Percentiles rank a stretch among this genome's conserved stretches.
Conservation (phyloP, 108 stramenopile genomes). For the Cyclostephanos tholiformis region DNA sequence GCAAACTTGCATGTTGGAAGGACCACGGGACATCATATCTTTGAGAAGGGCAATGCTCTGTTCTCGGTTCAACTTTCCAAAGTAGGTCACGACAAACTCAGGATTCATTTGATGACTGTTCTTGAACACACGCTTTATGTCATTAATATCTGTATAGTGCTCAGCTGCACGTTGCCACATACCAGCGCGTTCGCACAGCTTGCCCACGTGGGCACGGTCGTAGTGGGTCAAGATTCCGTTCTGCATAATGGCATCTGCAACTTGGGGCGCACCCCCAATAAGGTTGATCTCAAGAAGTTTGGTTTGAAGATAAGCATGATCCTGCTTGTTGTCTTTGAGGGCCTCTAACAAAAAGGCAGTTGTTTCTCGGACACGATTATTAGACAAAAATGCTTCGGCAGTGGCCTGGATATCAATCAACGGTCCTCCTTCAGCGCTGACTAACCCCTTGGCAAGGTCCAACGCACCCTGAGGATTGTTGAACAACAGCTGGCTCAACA, state of each 20-base stretch:
- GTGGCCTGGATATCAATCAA: conserved; percentile 96
- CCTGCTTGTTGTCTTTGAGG: conserved; percentile 97
- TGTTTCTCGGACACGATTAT: conserved; percentile 97
- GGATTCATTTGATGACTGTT: conserved; percentile 95
- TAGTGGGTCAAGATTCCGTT: conserved; percentile 98
- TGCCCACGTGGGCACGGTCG: conserved; percentile 95
- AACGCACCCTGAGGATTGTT: conserved; percentile 97
- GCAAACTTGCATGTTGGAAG: conserved; percentile 94
- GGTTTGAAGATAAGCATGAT: conserved; percentile 99
- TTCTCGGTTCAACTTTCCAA: conserved; percentile 95
- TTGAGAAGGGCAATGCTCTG: conserved; percentile 93
- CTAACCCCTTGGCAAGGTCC: conserved; percentile 96
- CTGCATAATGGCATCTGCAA: conserved; percentile 99
- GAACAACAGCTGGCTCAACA: conserved; percentile 98
- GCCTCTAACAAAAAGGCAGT: conserved; percentile 98
- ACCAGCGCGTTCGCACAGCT: conserved; percentile 96
- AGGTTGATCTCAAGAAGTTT: conserved; percentile 99
- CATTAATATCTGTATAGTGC: conserved; percentile 97
- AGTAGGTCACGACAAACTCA: conserved; percentile 96
- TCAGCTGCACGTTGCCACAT: conserved; percentile 99
- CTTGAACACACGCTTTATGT: conserved; percentile 98
- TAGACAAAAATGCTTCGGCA: conserved; percentile 96
- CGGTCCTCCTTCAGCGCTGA: conserved; percentile 91
- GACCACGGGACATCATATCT: conserved; percentile 95
- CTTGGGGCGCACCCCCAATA: conserved; percentile 97